A percentile compares a stretch with the other conserved stretches of the same genome.
Evolutionary conservation across 2,329 filamentous ascomycete genomes (phyloP).

Genomic region (Pseudogymnoascus sp.): DNA sequence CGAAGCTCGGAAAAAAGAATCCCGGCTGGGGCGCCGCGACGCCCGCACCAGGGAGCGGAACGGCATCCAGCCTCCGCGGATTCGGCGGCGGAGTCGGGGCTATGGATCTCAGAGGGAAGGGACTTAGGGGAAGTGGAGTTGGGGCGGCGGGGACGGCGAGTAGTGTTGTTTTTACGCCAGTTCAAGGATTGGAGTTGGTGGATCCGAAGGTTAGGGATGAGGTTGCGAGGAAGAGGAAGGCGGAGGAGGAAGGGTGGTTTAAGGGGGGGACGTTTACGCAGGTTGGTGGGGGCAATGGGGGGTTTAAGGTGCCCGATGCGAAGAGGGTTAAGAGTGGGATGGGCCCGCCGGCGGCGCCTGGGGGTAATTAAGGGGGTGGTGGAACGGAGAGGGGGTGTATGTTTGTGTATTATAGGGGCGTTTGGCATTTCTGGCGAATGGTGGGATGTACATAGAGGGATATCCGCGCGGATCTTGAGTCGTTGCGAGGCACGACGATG

Average conservation of each 20-base stretch:
- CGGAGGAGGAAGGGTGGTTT: constrained; percentile 93
- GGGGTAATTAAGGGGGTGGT: background rate
- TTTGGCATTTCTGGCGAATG: background rate
- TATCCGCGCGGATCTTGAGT: background rate
- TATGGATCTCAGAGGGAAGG: constrained; percentile 66
- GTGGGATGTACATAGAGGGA: background rate
- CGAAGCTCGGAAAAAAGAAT: constrained; percentile 89
- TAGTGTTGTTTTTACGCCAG: constrained; percentile 85
- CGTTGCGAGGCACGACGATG: background rate
- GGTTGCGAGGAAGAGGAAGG: constrained; percentile 81
- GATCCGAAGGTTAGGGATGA: constrained; percentile 87
- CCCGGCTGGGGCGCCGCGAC: constrained; percentile 82
- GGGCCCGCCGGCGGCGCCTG: constrained; percentile 22
- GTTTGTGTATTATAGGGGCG: background rate
- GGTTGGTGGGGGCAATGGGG: constrained; percentile 55
- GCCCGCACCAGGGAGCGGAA: constrained; percentile 43
- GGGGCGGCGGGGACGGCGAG: constrained; percentile 73
- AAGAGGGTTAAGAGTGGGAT: constrained; percentile 65
- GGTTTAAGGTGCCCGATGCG: constrained; percentile 70
- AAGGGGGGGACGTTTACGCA: constrained; percentile 96
- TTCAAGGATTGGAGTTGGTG: constrained; percentile 89
- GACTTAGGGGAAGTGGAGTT: constrained; percentile 73
- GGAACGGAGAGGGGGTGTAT: background rate
- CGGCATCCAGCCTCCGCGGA: constrained; percentile 72
- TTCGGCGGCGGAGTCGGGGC: constrained; percentile 59